Evolutionary conservation across 2,329 filamentous ascomycete species (phyloP), one percentile per base, ranked within the genome.

Genomic region (Penicillium sp.): DNA sequence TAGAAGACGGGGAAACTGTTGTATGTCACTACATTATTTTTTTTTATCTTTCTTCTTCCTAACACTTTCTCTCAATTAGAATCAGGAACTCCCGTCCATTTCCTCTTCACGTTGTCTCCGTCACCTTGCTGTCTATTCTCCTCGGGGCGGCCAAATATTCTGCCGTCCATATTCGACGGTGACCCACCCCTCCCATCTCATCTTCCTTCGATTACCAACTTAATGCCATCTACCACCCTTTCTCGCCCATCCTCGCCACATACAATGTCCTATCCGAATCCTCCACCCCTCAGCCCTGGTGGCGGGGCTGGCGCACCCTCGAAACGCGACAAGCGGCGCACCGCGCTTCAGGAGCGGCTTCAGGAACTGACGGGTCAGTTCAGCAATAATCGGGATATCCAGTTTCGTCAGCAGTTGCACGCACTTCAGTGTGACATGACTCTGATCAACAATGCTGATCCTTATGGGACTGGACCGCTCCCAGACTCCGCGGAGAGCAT

Each of bases 391-490:
- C 85, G 90, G 62, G 91, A 96, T 73, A 80, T 84, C 60, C 87
- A 91, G 66, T 97, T 96, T 74, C 86, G 92, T 60, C 89, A 94
- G 63, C 91, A 97, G 74, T 83, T 97, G 2, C 88, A 94, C 68
- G 90, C 90, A 63, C 85, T 97, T n/a, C 92, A 97, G 76, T 87
- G 90, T 62, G 92, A 96, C 73, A 92, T 92, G 76, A 90, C 85
- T 56, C 82, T 96, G 44, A 90, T 96, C 63, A 87, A 91, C 72
- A 87, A 89, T 64, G 89, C 94, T 50, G 89, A 96, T 68, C 89
- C 90, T 1, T 95, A 96, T 72, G 80, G 82, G 50, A 81, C 86
- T 58, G 83, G 85, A 58, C 85, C 90, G 47, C 81, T 96, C 53
- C 83, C 83, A 14, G 85, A 87, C 61, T 76, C 76, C 22, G 78